A percentile compares a stretch with the other conserved stretches of the same genome.
phyloP scores from a whole-genome alignment of 192 early-diverging fungal species.

The Backusella tarrabulga region DNA sequence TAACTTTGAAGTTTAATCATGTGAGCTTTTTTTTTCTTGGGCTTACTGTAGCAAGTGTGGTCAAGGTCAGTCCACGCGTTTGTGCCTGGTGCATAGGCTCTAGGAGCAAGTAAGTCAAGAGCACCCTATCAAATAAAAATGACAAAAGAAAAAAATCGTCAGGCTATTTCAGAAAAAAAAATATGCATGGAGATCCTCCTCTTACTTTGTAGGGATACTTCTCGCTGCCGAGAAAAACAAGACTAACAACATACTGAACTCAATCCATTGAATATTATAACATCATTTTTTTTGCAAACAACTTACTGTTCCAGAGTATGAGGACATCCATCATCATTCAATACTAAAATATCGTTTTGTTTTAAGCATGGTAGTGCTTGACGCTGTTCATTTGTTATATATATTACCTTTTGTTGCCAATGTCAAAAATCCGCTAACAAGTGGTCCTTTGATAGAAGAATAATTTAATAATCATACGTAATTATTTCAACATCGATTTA shows the following conservation, averaged over 20 bases:
- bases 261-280: not conserved
- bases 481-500: not conserved
- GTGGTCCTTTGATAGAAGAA: constrained; percentile 37
- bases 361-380: not conserved
- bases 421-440: constrained; percentile 53
- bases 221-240: constrained; percentile 61
- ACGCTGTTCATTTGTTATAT: not conserved
- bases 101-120: constrained; percentile 54
- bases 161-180: not conserved
- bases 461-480: constrained; percentile 1
- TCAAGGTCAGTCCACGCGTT: constrained; percentile 65
- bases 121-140: constrained; percentile 40
- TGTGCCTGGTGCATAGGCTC: constrained; percentile 57
- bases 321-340: constrained; percentile 54
- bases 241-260: constrained; percentile 20
- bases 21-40: not conserved
- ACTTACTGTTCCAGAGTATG: constrained; percentile 59
- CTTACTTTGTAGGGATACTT: constrained; percentile 46
- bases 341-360: constrained; percentile 26
- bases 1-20: not conserved
- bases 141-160: not conserved
- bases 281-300: not conserved
- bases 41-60: constrained; percentile 49
- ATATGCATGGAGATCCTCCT: too few relatives aligned
- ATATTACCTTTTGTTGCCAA: constrained; percentile 56